Conservation (phyloP, 2,329 filamentous ascomycete genomes). For the Aspergillus unguis region DNA sequence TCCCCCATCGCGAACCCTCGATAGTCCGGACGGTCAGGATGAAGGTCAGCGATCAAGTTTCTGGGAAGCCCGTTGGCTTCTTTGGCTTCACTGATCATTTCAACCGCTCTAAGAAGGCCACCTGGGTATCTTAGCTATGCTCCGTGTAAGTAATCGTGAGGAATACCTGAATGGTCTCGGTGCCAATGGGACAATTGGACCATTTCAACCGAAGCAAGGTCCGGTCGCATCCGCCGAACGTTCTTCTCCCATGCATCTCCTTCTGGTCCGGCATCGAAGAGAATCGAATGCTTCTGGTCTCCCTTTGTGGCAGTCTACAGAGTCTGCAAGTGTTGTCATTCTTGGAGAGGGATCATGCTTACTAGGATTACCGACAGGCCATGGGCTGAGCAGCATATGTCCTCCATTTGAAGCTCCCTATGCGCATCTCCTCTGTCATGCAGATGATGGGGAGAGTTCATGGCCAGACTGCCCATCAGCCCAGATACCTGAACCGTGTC, state of each 20-base stretch:
- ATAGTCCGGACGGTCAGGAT: constrained; percentile 52
- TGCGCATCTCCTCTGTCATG: constrained; percentile 41
- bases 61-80: constrained; percentile 18
- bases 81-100: constrained; percentile 46
- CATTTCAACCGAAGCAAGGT: constrained; percentile 45
- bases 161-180: constrained; percentile 52
- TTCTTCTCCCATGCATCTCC: constrained; percentile 53
- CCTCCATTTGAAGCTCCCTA: constrained; percentile 49
- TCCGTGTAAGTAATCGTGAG: background rate
- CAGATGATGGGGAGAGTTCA: constrained; percentile 33
- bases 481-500: constrained; percentile 44
- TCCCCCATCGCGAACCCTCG: constrained; percentile 46
- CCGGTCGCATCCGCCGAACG: constrained; percentile 41
- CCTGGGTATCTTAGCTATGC: constrained; percentile 24
- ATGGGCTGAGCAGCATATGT: constrained; percentile 54
- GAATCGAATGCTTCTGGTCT: constrained; percentile 44
- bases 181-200: constrained; percentile 56
- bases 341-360: constrained; percentile 16
- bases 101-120: constrained; percentile 51
- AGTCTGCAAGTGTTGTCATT: background rate
- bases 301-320: constrained; percentile 48
- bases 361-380: constrained; percentile 54
- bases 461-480: constrained; percentile 42
- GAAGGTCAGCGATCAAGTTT: constrained; percentile 48
- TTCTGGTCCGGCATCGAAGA: constrained; percentile 56